Conservation (phyloP, 495 filamentous ascomycete genomes). For the Saxispiralis lemnorum region DNA sequence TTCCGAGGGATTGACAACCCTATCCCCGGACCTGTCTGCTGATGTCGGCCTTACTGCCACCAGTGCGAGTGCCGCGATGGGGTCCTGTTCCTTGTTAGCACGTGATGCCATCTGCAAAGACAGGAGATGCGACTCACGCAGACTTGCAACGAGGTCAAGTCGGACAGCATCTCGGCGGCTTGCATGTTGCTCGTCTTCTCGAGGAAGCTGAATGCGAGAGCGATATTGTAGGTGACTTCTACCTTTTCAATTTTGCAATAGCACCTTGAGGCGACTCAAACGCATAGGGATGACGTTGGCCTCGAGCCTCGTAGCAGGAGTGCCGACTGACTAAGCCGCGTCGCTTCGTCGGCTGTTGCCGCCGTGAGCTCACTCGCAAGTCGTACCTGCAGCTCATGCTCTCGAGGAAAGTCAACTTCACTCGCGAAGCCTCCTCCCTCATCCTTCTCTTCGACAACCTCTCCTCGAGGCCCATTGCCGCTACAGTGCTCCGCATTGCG, state of each 20-base stretch:
- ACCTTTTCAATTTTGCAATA: not conserved
- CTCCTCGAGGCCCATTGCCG: too few species aligned
- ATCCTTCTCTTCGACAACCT: not conserved
- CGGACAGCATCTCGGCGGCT: constrained; percentile 8
- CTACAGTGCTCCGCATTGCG: not conserved
- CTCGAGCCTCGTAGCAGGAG: not conserved
- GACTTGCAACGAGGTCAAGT: constrained; percentile 9
- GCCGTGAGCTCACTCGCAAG: not conserved
- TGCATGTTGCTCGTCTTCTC: constrained; percentile 1
- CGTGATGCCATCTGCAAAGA: too few species aligned
- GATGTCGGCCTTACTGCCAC: constrained; percentile 33
- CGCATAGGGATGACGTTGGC: too few species aligned
- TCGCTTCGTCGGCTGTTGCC: too few species aligned
- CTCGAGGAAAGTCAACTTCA: not conserved
- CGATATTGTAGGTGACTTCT: not conserved
- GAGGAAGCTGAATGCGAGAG: not conserved
- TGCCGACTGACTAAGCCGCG: not conserved
- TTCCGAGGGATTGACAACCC: not conserved
- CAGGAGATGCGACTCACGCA: constrained; percentile 3
- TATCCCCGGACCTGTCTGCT: constrained; percentile 6
- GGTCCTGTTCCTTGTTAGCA: constrained; percentile 29
- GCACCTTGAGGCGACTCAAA: too few species aligned
- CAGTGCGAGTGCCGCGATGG: constrained; percentile 42
- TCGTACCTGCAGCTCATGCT: not conserved
- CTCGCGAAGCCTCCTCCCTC: not conserved